Conservation (phyloP, 441 rosid species). For the Populus tomentosa region DNA sequence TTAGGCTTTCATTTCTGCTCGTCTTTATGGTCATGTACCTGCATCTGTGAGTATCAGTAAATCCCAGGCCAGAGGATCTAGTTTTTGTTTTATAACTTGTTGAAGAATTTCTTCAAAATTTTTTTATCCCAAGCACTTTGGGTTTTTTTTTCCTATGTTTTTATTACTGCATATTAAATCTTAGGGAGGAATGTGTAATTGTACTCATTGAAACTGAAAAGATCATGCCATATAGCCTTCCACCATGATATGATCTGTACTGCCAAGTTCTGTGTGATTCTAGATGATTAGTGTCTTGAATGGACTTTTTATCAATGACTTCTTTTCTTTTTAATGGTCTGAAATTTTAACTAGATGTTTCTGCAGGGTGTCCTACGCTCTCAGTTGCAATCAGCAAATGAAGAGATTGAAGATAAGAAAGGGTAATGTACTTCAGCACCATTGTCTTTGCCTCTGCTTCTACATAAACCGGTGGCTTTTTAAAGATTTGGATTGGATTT, state of each 20-base stretch:
- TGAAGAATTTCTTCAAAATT: neutral
- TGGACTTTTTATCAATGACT: neutral
- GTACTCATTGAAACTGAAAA: neutral
- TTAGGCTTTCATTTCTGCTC: neutral
- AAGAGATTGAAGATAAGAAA: constrained; percentile 64
- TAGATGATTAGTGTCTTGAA: neutral
- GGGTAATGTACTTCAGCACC: constrained; percentile 41
- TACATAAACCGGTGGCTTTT: neutral
- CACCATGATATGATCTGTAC: neutral
- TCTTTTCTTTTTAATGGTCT: constrained; percentile 6
- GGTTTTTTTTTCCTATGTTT: neutral
- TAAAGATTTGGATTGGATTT: neutral
- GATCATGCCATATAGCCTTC: neutral
- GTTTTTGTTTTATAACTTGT: neutral
- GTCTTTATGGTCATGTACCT: neutral
- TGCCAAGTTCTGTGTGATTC: neutral
- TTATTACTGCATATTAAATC: neutral
- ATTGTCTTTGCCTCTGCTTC: neutral
- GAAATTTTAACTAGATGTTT: constrained; percentile 21
- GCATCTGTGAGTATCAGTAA: neutral
- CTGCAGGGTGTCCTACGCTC: constrained; percentile 79
- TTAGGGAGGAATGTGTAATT: neutral
- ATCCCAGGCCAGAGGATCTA: too few relatives aligned
- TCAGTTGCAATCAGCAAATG: constrained; percentile 88
- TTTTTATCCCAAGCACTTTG: neutral